These are phyloP conservation scores for Saturnispora dispora DNA, from an alignment of 805 yeast species.

Conservation along the genomic window DNA sequence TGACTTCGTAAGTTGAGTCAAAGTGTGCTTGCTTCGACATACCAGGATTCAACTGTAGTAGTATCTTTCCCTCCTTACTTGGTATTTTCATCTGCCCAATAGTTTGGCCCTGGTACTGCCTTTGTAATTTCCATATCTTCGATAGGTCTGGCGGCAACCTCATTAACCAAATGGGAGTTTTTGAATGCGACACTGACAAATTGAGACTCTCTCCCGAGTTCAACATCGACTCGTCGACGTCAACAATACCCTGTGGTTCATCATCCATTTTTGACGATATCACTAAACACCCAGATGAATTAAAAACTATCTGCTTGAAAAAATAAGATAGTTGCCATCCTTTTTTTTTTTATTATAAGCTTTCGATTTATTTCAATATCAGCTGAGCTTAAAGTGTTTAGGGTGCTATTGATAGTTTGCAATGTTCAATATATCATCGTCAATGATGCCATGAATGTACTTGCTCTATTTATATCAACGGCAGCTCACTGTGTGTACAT, in stretches of 20 bases:
- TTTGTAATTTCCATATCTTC: slow-evolving; percentile 65
- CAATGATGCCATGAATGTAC: neutral
- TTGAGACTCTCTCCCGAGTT: slow-evolving; percentile 61
- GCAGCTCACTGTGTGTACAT: too few relatives aligned
- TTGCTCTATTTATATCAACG: neutral
- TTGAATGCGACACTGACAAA: slow-evolving; percentile 53
- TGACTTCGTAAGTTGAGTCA: slow-evolving; percentile 79
- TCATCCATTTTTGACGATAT: neutral
- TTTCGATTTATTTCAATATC: neutral
- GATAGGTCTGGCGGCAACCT: slow-evolving; percentile 83
- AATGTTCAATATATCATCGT: neutral
- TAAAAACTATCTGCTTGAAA: neutral
- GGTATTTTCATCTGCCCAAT: slow-evolving; percentile 74
- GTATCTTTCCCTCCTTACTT: slow-evolving; percentile 31
- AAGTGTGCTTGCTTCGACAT: slow-evolving; percentile 41
- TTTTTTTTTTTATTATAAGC: neutral
- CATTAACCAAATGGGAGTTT: slow-evolving; percentile 84
- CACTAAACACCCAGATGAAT: neutral
- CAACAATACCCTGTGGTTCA: slow-evolving; percentile 28
- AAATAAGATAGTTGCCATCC: neutral
- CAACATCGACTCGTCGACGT: slow-evolving; percentile 27
- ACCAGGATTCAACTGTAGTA: slow-evolving; percentile 46
- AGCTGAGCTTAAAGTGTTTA: neutral
- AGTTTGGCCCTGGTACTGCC: slow-evolving; percentile 57
- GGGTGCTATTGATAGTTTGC: neutral